These are phyloP conservation scores for Suillus brevipes DNA, from an alignment of 768 basidiomycete species.

Conservation along the genomic window DNA sequence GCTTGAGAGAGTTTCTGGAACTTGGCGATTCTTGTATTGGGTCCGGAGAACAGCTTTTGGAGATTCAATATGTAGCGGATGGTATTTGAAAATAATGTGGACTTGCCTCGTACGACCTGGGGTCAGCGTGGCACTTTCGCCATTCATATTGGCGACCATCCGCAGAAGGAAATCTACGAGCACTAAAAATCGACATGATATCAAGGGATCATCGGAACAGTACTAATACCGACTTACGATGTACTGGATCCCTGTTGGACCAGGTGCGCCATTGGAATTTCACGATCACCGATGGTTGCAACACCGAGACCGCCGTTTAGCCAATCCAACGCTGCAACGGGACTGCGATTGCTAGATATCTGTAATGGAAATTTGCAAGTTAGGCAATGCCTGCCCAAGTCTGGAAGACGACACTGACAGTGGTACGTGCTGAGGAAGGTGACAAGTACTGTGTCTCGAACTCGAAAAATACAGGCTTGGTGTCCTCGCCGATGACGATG, in stretches of 20 bases:
- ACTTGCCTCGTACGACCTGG: slow-evolving; percentile 63
- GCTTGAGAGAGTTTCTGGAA: slow-evolving; percentile 54
- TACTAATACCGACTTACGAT: slow-evolving; percentile 41
- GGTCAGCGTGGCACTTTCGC: slow-evolving; percentile 50
- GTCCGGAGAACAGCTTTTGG: slow-evolving; percentile 37
- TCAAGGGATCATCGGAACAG: slow-evolving; percentile 14
- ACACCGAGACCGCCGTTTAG: slow-evolving; percentile 35
- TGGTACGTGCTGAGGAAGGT: slow-evolving; percentile 27
- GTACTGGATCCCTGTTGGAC: slow-evolving; percentile 51
- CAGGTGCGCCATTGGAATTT: slow-evolving; percentile 63
- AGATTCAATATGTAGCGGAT: slow-evolving; percentile 2
- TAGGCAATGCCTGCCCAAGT: slow-evolving; percentile 30
- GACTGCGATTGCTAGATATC: slow-evolving; percentile 46
- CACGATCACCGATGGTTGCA: slow-evolving; percentile 53
- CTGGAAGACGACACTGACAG: slow-evolving; percentile 18
- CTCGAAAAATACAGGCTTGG: slow-evolving; percentile 57
- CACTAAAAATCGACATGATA: slow-evolving; percentile 39
- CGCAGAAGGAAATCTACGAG: slow-evolving; percentile 56
- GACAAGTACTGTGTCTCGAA: slow-evolving; percentile 54
- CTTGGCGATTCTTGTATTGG: slow-evolving; percentile 52
- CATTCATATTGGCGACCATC: slow-evolving; percentile 67
- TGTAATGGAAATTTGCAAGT: slow-evolving; percentile 39
- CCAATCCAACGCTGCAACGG: slow-evolving; percentile 55
- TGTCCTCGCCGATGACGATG: slow-evolving; percentile 66
- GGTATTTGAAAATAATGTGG: neutral